A percentile compares a stretch with the other conserved stretches of the same genome.
phyloP scores from a whole-genome alignment of 1,139 yeast genomes.

The Yamadazyma atmosphaerica region DNA sequence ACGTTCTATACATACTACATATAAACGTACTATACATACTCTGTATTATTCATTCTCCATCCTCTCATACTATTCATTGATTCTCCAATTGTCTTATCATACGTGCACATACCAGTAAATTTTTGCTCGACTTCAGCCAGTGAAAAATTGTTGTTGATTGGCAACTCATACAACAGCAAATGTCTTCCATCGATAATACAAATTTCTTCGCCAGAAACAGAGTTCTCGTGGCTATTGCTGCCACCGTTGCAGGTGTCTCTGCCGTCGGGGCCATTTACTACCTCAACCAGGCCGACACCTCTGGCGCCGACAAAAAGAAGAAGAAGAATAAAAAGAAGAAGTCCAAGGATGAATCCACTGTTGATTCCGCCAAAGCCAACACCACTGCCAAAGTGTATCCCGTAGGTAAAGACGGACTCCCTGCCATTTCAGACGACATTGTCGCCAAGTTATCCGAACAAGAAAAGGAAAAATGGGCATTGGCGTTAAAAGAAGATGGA shows the following conservation, averaged over 20 bases:
- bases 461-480: conserved; percentile 69
- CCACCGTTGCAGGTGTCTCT: conserved; percentile 63
- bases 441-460: conserved; percentile 48
- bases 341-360: conserved; percentile 20
- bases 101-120: conserved; percentile 1
- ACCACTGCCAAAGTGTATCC: conserved; percentile 38
- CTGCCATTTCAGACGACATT: conserved; percentile 49
- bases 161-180: conserved; percentile 2
- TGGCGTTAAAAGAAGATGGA: conserved; percentile 86
- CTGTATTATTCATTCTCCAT: too few relatives aligned
- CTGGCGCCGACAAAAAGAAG: conserved; percentile 28
- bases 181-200: conserved; percentile 15
- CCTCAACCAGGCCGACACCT: conserved; percentile 6
- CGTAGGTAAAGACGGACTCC: conserved; percentile 53
- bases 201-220: conserved; percentile 57
- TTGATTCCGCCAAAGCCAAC: conserved; percentile 12
- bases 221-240: conserved; percentile 57
- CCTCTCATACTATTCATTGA: too few relatives aligned
- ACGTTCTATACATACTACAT: too few relatives aligned
- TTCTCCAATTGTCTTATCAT: too few relatives aligned
- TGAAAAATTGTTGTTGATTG: conserved; percentile 18
- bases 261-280: conserved; percentile 54
- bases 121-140: conserved; percentile 14
- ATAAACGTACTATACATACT: too few relatives aligned
- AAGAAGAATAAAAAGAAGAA: conserved; percentile 36